Percentiles rank a stretch among this genome's conserved stretches.
These are phyloP conservation scores for Starmerella stigmatis DNA, from an alignment of 805 yeast genomes.

Conservation along the genomic window DNA sequence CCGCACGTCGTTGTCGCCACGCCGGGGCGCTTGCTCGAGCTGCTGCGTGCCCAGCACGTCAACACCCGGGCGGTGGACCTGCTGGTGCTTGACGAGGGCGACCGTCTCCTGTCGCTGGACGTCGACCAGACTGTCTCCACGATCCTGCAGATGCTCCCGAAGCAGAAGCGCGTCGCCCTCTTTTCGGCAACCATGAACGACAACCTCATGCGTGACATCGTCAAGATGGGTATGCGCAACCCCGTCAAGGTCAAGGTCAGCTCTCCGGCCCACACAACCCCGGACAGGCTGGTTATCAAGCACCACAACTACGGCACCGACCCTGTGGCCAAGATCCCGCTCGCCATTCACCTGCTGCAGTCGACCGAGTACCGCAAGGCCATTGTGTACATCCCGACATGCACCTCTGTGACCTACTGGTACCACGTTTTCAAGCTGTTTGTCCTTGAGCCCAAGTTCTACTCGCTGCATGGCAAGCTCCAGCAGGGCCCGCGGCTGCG, in stretches of 20 bases:
- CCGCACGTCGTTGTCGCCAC: conserved; percentile 84
- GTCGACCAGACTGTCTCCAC: conserved; percentile 58
- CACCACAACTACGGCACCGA: conserved; percentile 40
- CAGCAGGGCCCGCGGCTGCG: conserved; percentile 68
- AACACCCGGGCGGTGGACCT: conserved; percentile 57
- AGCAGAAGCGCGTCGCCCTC: conserved; percentile 85
- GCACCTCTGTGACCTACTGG: conserved; percentile 71
- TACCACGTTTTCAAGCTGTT: conserved; percentile 18
- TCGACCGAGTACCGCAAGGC: conserved; percentile 59
- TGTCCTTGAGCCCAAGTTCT: conserved; percentile 33
- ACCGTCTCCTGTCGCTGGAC: conserved; percentile 67
- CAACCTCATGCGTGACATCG: conserved; percentile 66
- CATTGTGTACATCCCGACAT: conserved; percentile 88
- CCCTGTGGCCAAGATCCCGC: conserved; percentile 52
- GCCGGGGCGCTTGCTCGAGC: conserved; percentile 79
- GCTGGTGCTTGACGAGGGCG: conserved; percentile 86
- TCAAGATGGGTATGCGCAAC: conserved; percentile 82
- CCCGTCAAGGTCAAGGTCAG: conserved; percentile 82
- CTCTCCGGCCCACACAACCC: conserved; percentile 31
- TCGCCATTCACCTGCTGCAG: conserved; percentile 43
- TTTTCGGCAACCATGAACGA: conserved; percentile 81
- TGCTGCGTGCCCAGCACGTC: conserved; percentile 47
- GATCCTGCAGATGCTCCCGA: conserved; percentile 63
- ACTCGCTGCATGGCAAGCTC: conserved; percentile 83
- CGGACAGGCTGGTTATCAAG: conserved; percentile 51